Conservation (phyloP, 148 eudicot genomes). For the Camellia japonica region DNA sequence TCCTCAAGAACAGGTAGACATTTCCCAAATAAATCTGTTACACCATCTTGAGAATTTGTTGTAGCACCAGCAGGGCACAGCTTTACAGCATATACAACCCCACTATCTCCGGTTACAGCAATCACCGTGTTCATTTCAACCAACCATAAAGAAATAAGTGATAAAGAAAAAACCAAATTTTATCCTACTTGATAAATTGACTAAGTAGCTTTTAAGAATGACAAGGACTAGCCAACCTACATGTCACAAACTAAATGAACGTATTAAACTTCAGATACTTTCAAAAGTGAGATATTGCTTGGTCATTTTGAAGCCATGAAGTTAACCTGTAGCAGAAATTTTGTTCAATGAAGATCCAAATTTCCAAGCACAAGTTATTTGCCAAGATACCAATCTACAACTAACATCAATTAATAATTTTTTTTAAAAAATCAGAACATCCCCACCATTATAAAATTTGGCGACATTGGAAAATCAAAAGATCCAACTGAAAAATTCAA, state of each 20-base stretch:
- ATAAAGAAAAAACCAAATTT: neutral
- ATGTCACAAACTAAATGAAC: neutral
- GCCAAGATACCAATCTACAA: neutral
- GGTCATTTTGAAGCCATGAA: neutral
- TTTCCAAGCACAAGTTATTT: neutral
- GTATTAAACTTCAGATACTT: neutral
- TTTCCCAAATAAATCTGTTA: constrained; percentile 88
- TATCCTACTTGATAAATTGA: neutral
- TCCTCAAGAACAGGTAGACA: constrained; percentile 86
- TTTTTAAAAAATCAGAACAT: too few relatives aligned
- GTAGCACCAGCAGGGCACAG: too few relatives aligned
- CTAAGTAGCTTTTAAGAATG: neutral
- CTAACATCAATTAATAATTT: neutral
- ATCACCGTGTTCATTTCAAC: constrained; percentile 2
- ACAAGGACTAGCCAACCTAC: neutral
- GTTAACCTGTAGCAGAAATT: neutral
- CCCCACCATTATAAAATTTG: neutral
- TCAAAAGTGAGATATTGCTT: neutral
- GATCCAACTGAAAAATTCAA: neutral
- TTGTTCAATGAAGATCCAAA: neutral
- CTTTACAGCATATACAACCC: constrained; percentile 75
- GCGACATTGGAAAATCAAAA: neutral
- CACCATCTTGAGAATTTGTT: constrained; percentile 98
- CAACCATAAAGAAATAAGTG: neutral
- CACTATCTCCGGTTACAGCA: constrained; percentile 67